Percentiles rank a stretch among this genome's conserved stretches.
Conservation (phyloP, 1,284 basidiomycete genomes). For the Meira miltonrushii region DNA sequence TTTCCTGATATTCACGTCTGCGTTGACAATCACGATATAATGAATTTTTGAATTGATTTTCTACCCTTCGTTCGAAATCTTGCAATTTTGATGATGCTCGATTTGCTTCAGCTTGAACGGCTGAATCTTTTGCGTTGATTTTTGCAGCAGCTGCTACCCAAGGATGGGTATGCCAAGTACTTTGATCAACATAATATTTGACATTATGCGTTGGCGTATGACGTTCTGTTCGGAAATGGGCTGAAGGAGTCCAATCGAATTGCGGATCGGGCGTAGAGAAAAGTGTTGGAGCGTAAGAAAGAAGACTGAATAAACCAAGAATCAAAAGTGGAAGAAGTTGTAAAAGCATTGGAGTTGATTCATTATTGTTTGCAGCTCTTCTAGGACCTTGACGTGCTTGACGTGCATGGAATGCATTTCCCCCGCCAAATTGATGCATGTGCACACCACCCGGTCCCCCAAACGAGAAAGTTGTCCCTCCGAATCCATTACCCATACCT, state of each 20-base stretch:
- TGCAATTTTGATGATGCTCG: slow-evolving; percentile 15
- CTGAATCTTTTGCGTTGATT: slow-evolving; percentile 8
- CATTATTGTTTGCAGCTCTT: slow-evolving; percentile 46
- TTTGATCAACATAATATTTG: slow-evolving; percentile 77
- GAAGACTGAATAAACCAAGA: slow-evolving; percentile 60
- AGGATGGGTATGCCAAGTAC: slow-evolving; percentile 73
- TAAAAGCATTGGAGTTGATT: slow-evolving; percentile 66
- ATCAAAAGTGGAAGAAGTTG: slow-evolving; percentile 74
- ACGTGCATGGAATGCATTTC: slow-evolving; percentile 2
- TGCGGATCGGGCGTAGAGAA: slow-evolving; percentile 71
- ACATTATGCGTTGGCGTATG: slow-evolving; percentile 65
- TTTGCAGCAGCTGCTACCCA: slow-evolving; percentile 36
- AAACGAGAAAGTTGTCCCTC: slow-evolving; percentile 39
- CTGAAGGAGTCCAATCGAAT: slow-evolving; percentile 65
- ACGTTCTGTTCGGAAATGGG: slow-evolving; percentile 39
- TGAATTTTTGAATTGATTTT: slow-evolving; percentile 31
- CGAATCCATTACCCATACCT: slow-evolving; percentile 55
- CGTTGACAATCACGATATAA: slow-evolving; percentile 33
- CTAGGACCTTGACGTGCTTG: slow-evolving; percentile 45
- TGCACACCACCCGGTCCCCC: slow-evolving; percentile 35
- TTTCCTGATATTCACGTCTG: slow-evolving; percentile 30
- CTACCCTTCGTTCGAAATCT: slow-evolving; percentile 36
- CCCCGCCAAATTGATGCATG: slow-evolving; percentile 10
- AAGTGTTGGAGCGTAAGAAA: slow-evolving; percentile 72
- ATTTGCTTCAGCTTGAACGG: neutral